Evolutionary conservation across 225 moss, liverwort and hornwort genomes (phyloP).

Genomic region (Ulota crispa): DNA sequence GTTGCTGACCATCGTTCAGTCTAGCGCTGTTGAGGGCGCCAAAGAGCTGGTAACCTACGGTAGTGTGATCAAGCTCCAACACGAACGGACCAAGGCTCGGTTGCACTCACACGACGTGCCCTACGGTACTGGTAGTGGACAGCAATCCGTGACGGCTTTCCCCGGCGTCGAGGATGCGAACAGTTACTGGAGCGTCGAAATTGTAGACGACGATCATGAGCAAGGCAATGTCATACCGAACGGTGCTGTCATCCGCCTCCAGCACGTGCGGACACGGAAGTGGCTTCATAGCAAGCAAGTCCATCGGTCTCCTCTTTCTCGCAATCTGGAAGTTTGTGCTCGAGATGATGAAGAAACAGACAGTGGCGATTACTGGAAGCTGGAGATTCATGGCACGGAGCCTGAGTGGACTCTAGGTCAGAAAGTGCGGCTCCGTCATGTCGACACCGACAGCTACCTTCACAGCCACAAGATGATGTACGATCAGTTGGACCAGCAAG

Average conservation of each 20-base stretch:
- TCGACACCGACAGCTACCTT: conserved; percentile 75
- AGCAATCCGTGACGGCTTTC: conserved; percentile 94
- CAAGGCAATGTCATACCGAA: conserved; percentile 80
- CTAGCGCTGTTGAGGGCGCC: conserved; percentile 3
- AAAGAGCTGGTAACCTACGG: conserved; percentile 69
- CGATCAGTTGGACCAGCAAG: conserved; percentile 84
- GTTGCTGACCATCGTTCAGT: conserved; percentile 18
- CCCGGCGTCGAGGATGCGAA: conserved; percentile 87
- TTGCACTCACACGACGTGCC: conserved; percentile 97
- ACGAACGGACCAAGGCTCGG: conserved; percentile 75
- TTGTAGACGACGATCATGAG: conserved; percentile 52
- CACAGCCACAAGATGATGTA: conserved; percentile 90
- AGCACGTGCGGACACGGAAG: conserved; percentile 77
- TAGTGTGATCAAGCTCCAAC: conserved; percentile 93
- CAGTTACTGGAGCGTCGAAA: conserved; percentile 89
- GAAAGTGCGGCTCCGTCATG: conserved; percentile 77
- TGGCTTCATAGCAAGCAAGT: conserved; percentile 89
- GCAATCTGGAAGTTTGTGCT: conserved; percentile 89
- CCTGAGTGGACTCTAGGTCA: conserved; percentile 73
- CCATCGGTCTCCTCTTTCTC: conserved; percentile 80
- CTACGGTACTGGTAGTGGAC: conserved; percentile 88
- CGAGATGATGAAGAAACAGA: conserved; percentile 60
- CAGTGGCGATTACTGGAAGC: conserved; percentile 86
- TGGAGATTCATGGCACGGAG: conserved; percentile 70
- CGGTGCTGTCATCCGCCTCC: conserved; percentile 69